phyloP scores from a whole-genome alignment of 352 stramenopile genomes.

The Pythium phragmiticola region DNA sequence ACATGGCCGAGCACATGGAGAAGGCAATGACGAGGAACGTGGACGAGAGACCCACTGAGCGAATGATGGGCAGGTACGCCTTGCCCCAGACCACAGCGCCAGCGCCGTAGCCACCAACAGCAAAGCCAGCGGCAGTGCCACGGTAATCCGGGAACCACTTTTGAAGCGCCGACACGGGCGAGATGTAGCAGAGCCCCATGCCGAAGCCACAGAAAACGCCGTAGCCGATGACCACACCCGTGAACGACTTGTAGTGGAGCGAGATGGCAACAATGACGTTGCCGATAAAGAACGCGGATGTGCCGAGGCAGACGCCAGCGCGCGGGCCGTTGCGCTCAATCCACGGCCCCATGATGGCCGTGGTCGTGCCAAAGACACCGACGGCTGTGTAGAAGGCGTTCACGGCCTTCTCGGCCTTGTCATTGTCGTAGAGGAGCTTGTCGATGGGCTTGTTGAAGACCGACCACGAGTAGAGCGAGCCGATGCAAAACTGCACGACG shows the following conservation, averaged over 20 bases:
- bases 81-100: slow-evolving; percentile 65
- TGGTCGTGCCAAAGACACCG: slow-evolving; percentile 51
- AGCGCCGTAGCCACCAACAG: slow-evolving; percentile 54
- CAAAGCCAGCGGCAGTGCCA: slow-evolving; percentile 60
- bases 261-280: slow-evolving; percentile 57
- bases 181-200: slow-evolving; percentile 69
- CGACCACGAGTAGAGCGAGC: slow-evolving; percentile 71
- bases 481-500: slow-evolving; percentile 66
- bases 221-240: slow-evolving; percentile 63
- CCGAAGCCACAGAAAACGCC: slow-evolving; percentile 61
- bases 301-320: slow-evolving; percentile 42
- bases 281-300: slow-evolving; percentile 44
- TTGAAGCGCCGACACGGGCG: slow-evolving; percentile 57
- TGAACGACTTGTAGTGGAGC: slow-evolving; percentile 52
- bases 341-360: slow-evolving; percentile 53
- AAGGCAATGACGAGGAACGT: slow-evolving; percentile 53
- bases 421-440: slow-evolving; percentile 46
- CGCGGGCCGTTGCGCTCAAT: slow-evolving; percentile 60
- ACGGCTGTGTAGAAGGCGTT: slow-evolving; percentile 73
- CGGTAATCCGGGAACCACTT: slow-evolving; percentile 81
- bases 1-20: slow-evolving; percentile 41
- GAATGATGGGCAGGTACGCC: slow-evolving; percentile 48
- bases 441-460: slow-evolving; percentile 72
- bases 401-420: slow-evolving; percentile 46
- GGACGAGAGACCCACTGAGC: slow-evolving; percentile 41